phyloP scores from a whole-genome alignment of 2,329 filamentous ascomycete species.

The Epichloe sibirici region DNA sequence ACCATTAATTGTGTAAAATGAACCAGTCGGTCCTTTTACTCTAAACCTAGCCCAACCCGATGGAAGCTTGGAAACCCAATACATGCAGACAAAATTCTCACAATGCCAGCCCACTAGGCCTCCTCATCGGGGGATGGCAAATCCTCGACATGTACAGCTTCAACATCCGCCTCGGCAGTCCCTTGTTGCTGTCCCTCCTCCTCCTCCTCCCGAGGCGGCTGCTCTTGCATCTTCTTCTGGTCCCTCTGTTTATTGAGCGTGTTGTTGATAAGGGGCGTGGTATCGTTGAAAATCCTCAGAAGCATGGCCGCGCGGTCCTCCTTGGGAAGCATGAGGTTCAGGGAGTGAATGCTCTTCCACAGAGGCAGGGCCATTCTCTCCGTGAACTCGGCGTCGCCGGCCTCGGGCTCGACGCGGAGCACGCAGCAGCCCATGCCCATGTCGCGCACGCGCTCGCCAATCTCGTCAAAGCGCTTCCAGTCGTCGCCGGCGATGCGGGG shows the following conservation, averaged over 20 bases:
- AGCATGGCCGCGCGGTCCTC: conserved; percentile 91
- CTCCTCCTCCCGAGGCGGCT: neutral
- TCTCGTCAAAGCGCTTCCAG: conserved; percentile 71
- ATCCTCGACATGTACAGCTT: conserved; percentile 22
- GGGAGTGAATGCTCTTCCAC: conserved; percentile 82
- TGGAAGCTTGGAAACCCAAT: neutral
- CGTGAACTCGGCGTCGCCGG: conserved; percentile 42
- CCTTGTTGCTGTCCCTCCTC: conserved; percentile 19
- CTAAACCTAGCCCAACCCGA: too few relatives aligned
- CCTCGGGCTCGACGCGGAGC: conserved; percentile 67
- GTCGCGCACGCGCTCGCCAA: conserved; percentile 68
- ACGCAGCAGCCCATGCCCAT: conserved; percentile 89
- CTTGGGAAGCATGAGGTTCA: conserved; percentile 97
- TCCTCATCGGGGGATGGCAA: conserved; percentile 21
- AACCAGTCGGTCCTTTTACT: too few relatives aligned
- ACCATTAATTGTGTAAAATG: too few relatives aligned
- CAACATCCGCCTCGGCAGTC: conserved; percentile 14
- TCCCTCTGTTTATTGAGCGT: conserved; percentile 36
- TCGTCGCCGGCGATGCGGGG: conserved; percentile 65
- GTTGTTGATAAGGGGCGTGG: conserved; percentile 68
- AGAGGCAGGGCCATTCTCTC: conserved; percentile 84
- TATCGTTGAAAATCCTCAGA: conserved; percentile 81
- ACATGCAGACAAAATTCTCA: neutral
- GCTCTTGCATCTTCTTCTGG: conserved; percentile 11
- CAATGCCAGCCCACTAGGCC: neutral